Conservation (phyloP, 2,329 filamentous ascomycete genomes). For the Neonectria neomacrospora region DNA sequence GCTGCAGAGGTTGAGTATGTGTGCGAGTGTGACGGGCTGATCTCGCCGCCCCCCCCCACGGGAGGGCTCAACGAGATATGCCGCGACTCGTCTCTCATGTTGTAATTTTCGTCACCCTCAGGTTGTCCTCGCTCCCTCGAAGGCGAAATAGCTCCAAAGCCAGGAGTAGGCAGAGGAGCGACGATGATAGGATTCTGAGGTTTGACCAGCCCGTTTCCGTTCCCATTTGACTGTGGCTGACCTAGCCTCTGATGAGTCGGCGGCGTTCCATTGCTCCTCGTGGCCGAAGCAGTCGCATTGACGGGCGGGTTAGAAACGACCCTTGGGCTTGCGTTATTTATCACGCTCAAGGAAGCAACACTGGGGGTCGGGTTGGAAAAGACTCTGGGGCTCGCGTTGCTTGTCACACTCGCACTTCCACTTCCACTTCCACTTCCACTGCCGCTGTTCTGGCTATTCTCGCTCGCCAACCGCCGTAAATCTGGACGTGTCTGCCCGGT, state of each 20-base stretch:
- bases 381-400: slow-evolving; percentile 22
- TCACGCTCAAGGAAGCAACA: background rate
- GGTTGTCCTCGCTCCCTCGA: slow-evolving; percentile 8
- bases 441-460: slow-evolving; percentile 28
- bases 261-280: slow-evolving; percentile 3
- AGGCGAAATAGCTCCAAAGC: slow-evolving; percentile 8
- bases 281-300: background rate
- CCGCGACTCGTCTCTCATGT: slow-evolving; percentile 20
- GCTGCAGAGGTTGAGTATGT: slow-evolving; percentile 23
- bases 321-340: slow-evolving; percentile 11
- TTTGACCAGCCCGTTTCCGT: slow-evolving; percentile 1
- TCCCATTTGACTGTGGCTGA: background rate
- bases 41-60: slow-evolving; percentile 18
- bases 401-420: slow-evolving; percentile 15
- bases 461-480: slow-evolving; percentile 21
- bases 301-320: slow-evolving; percentile 8
- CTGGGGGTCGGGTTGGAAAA: slow-evolving; percentile 5
- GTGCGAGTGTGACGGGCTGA: slow-evolving; percentile 28
- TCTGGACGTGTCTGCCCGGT: slow-evolving; percentile 14
- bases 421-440: background rate
- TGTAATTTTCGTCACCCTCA: slow-evolving; percentile 2
- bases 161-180: background rate
- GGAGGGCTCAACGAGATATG: slow-evolving; percentile 36
- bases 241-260: background rate
- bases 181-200: background rate